Conservation (phyloP, 805 yeast genomes). For the Zygosaccharomyces pseudorouxii region DNA sequence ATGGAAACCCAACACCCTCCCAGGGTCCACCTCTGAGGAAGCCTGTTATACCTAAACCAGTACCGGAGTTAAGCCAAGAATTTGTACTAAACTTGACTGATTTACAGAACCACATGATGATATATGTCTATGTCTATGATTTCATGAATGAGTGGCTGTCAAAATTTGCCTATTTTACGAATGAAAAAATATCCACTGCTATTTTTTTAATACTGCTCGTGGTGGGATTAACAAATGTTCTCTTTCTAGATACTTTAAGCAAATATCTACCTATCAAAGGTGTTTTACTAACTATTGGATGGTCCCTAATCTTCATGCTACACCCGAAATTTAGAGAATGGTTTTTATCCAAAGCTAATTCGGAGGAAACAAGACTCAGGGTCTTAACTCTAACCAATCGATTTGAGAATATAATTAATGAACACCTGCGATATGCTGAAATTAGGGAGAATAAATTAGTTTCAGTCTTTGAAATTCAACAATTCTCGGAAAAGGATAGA, state of each 20-base stretch:
- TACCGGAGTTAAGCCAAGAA: slow-evolving; percentile 73
- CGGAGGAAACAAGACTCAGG: slow-evolving; percentile 60
- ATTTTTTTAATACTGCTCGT: slow-evolving; percentile 41
- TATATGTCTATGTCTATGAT: slow-evolving; percentile 63
- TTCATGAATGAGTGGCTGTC: slow-evolving; percentile 43
- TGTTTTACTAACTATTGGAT: slow-evolving; percentile 39
- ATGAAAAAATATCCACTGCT: slow-evolving; percentile 54
- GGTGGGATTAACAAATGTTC: slow-evolving; percentile 31
- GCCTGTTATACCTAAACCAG: slow-evolving; percentile 59
- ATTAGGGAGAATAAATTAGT: slow-evolving; percentile 47
- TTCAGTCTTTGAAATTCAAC: slow-evolving; percentile 67
- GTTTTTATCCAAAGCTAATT: slow-evolving; percentile 45
- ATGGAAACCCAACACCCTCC: slow-evolving; percentile 43
- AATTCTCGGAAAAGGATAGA: slow-evolving; percentile 42
- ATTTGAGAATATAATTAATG: slow-evolving; percentile 41
- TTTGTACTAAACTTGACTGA: slow-evolving; percentile 76
- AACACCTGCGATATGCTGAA: slow-evolving; percentile 39
- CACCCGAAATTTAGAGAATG: slow-evolving; percentile 53
- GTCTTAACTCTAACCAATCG: slow-evolving; percentile 46
- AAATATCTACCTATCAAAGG: slow-evolving; percentile 37
- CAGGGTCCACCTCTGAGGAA: slow-evolving; percentile 48
- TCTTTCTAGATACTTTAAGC: slow-evolving; percentile 29
- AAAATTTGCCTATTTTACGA: slow-evolving; percentile 58
- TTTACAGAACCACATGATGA: slow-evolving; percentile 71
- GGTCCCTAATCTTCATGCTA: slow-evolving; percentile 43